These are phyloP conservation scores for Mycena kentingensis DNA, from an alignment of 768 basidiomycete genomes.

Conservation along the genomic window DNA sequence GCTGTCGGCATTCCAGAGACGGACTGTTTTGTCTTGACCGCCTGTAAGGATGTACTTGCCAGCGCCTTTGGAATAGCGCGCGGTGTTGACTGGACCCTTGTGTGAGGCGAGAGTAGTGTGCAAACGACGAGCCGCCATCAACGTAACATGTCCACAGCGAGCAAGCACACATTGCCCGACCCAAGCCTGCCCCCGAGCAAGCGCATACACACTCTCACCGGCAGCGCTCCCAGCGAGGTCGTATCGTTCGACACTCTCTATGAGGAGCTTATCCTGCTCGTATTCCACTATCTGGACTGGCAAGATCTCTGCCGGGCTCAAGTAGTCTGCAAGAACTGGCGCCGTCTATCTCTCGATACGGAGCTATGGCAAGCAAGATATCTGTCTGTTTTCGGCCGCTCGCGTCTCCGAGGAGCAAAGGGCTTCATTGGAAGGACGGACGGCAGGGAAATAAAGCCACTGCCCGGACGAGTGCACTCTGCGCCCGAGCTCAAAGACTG, in stretches of 20 bases:
- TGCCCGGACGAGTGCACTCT: conserved; percentile 53
- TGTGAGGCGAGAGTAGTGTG: conserved; percentile 67
- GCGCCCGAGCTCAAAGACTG: conserved; percentile 52
- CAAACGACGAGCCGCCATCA: conserved; percentile 34
- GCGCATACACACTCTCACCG: conserved; percentile 43
- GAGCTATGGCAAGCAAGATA: conserved; percentile 76
- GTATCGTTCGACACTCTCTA: conserved; percentile 60
- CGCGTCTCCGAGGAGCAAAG: conserved; percentile 65
- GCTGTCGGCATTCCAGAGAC: conserved; percentile 85
- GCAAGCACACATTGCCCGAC: conserved; percentile 53
- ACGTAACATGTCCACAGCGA: conserved; percentile 3
- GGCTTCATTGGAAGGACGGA: conserved; percentile 61
- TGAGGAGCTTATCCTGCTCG: conserved; percentile 73
- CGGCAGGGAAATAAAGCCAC: conserved; percentile 56
- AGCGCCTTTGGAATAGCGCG: conserved; percentile 85
- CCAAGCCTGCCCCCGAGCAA: conserved; percentile 57
- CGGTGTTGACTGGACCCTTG: conserved; percentile 87
- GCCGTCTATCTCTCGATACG: conserved; percentile 65
- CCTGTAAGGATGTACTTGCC: conserved; percentile 93
- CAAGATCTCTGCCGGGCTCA: conserved; percentile 68
- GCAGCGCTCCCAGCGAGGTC: conserved; percentile 14
- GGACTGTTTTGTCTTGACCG: conserved; percentile 85
- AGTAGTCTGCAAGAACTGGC: conserved; percentile 64
- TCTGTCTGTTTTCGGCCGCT: conserved; percentile 62
- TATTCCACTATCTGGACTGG: conserved; percentile 72